Evolutionary conservation across 768 basidiomycete species (phyloP), one percentile per base, ranked within the genome.

Genomic region (Pleurotus giganteus): DNA sequence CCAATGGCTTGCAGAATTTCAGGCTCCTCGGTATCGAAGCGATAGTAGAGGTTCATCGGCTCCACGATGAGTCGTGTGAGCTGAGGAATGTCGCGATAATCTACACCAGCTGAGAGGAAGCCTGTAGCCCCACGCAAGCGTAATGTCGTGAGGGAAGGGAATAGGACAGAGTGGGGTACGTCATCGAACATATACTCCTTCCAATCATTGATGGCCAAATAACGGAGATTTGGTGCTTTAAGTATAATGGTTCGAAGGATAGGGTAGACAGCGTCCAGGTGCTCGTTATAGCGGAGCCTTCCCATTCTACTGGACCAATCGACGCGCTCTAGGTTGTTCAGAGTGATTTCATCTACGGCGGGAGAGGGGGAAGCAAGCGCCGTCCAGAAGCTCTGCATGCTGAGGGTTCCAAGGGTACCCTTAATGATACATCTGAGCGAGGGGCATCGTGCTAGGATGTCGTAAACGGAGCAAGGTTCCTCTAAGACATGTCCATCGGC

Each of bases 221-320:
- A 51, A 9, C 49, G 49, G 23, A 51, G 49, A 26, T 51, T 37
- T 3, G 49, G 49, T 13, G 49, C 49, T 24, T 37, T 29, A 4
- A 51, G 49, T 13, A 51, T 51, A 34, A 51, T 51, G 9, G 49
- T 37, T 34, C 34, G 29, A 24, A 51, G 49, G 9, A 51, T 51
- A 17, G 49, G 49, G 34, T 51, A 51, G 9, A 51, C 34, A 24
- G 26, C 21, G 23, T 51, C 34, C 8, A 51, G 27, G 27, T 51
- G 49, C 11, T 51, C 49, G 12, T 17, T 15, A n/a, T 51, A 51
- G 15, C 49, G 49, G 2, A 37, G 15, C n/a, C 49, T 29, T 4
- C 49, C 49, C 31, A 51, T 21, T 28, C 49, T n/a, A 37, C 49
- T 51, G 12, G 49, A 51, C 49, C 49, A 51, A 15, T 51, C 49